Evolutionary conservation across 2,329 filamentous ascomycete species (phyloP).

Genomic region (Trichophyton equinum): DNA sequence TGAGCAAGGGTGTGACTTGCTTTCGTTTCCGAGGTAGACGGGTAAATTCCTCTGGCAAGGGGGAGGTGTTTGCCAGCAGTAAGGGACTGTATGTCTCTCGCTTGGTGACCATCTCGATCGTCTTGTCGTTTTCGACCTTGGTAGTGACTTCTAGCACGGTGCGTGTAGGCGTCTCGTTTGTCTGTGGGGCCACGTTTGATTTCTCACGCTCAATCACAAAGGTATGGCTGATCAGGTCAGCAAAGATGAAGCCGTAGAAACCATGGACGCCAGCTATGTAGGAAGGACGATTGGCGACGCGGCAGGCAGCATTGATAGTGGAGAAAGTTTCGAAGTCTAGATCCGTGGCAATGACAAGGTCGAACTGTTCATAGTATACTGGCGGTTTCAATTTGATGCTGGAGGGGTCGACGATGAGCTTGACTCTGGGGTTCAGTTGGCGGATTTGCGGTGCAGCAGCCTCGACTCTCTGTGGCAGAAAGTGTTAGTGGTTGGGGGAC

Average conservation of each 20-base stretch:
- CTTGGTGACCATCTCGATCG: conserved; percentile 78
- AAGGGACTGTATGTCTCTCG: conserved; percentile 82
- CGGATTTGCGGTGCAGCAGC: conserved; percentile 66
- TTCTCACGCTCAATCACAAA: conserved; percentile 78
- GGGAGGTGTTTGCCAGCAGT: conserved; percentile 68
- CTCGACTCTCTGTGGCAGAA: conserved; percentile 52
- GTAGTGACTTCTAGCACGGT: conserved; percentile 59
- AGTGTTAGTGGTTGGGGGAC: neutral
- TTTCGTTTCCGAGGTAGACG: conserved; percentile 55
- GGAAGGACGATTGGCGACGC: conserved; percentile 65
- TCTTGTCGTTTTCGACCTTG: conserved; percentile 57
- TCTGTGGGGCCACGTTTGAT: conserved; percentile 54
- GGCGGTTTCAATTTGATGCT: conserved; percentile 55
- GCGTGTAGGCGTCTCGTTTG: conserved; percentile 64
- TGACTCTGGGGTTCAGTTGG: conserved; percentile 80
- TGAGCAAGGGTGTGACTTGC: conserved; percentile 70
- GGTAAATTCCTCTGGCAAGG: conserved; percentile 57
- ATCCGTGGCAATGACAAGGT: conserved; percentile 83
- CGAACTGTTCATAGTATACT: conserved; percentile 65
- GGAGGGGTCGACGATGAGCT: conserved; percentile 55
- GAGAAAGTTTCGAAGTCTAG: conserved; percentile 62
- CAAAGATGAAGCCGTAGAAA: conserved; percentile 89
- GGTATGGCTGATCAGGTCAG: conserved; percentile 79
- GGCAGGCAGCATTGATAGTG: conserved; percentile 74
- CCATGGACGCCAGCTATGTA: conserved; percentile 83